Evolutionary conservation across 768 basidiomycete genomes (phyloP).

Genomic region (Collybia sordida): DNA sequence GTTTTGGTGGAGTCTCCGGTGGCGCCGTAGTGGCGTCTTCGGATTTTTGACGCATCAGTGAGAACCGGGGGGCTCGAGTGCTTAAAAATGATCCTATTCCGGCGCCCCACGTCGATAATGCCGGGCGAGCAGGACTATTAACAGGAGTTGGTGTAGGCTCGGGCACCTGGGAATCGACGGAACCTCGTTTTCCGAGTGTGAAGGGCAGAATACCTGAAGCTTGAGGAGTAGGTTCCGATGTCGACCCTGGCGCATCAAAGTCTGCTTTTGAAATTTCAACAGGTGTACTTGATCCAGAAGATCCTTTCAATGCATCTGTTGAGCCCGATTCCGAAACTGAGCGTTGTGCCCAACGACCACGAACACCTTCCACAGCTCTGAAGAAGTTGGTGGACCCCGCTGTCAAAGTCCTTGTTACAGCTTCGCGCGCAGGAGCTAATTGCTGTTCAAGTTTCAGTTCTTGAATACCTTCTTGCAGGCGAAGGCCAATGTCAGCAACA

Average conservation of each 20-base stretch:
- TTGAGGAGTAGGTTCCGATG: constrained; percentile 7
- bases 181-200: constrained; percentile 6
- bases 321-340: constrained; percentile 19
- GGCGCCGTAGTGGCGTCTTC: constrained; percentile 5
- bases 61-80: constrained; percentile 15
- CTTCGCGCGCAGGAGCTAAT: constrained; percentile 91
- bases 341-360: constrained; percentile 62
- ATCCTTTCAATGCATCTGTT: constrained; percentile 1
- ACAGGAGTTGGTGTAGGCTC: constrained; percentile 8
- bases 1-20: not conserved
- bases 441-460: constrained; percentile 92
- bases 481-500: constrained; percentile 88
- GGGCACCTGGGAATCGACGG: constrained; percentile 1
- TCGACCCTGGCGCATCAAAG: constrained; percentile 21
- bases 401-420: constrained; percentile 72
- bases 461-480: constrained; percentile 91
- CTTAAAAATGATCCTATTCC: constrained; percentile 19
- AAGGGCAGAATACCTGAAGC: constrained; percentile 12
- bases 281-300: constrained; percentile 33
- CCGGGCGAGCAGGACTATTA: constrained; percentile 1
- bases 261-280: constrained; percentile 39
- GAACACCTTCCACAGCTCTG: constrained; percentile 88
- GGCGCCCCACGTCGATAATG: constrained; percentile 15
- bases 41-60: constrained; percentile 10
- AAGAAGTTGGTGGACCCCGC: constrained; percentile 79